Evolutionary conservation across 305 asterid genomes (phyloP).

Genomic region (Plantago rigida): DNA sequence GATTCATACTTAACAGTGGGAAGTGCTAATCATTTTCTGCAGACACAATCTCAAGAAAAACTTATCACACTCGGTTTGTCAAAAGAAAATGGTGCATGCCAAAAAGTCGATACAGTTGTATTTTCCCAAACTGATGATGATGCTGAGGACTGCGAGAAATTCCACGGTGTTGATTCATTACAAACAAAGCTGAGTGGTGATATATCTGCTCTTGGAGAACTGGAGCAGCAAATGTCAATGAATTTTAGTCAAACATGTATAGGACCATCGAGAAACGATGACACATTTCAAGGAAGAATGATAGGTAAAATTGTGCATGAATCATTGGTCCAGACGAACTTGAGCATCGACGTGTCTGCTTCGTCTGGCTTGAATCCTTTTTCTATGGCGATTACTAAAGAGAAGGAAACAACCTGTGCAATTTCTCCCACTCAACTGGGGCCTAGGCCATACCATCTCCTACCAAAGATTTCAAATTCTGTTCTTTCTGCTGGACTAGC

Average conservation of each 20-base stretch:
- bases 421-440: slow-evolving; percentile 51
- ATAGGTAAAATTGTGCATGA: slow-evolving; percentile 30
- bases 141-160: slow-evolving; percentile 31
- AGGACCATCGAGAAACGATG: slow-evolving; percentile 34
- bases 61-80: slow-evolving; percentile 27
- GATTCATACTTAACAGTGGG: neutral
- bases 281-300: slow-evolving; percentile 31
- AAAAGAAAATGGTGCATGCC: slow-evolving; percentile 27
- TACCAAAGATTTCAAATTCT: slow-evolving; percentile 61
- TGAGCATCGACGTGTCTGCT: slow-evolving; percentile 65
- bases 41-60: slow-evolving; percentile 39
- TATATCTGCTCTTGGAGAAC: slow-evolving; percentile 35
- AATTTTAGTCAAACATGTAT: slow-evolving; percentile 31
- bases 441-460: slow-evolving; percentile 52
- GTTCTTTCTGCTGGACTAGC: slow-evolving; percentile 46
- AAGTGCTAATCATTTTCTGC: slow-evolving; percentile 28
- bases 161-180: slow-evolving; percentile 30
- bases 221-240: slow-evolving; percentile 35
- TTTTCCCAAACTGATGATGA: slow-evolving; percentile 36
- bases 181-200: slow-evolving; percentile 43
- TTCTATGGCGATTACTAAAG: slow-evolving; percentile 38
- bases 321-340: slow-evolving; percentile 55
- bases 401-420: slow-evolving; percentile 38
- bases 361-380: slow-evolving; percentile 36
- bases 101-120: slow-evolving; percentile 31